Evolutionary conservation across 2,329 filamentous ascomycete genomes (phyloP), one percentile per base, ranked within the genome.

Genomic region (Phaeoacremonium minimum): DNA sequence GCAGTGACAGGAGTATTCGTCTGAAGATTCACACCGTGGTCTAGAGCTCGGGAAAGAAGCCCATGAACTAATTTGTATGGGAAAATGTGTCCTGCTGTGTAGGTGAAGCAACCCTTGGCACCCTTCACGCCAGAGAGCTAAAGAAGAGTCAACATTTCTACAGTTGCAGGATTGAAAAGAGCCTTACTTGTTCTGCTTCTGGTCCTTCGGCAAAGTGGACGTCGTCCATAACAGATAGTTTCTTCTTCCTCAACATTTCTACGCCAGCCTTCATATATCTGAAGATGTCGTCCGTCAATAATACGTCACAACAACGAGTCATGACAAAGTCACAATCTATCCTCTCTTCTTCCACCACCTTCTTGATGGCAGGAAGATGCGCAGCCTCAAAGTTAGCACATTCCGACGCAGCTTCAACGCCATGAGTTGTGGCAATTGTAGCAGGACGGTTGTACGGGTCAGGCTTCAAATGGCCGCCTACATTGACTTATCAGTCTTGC

Each of bases 251-350:
- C 22, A 67, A 48, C 20, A 51, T 35, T 2, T 62, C 50, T 14
- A 58, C 57, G 1, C 49, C 48, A 0, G 48, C 46, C 33, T 52
- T 51, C 22, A 61, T 48, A 2, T 40, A 29, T 1, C 42, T 18
- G 7, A 44, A 36, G 11, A 46, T 45, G 4, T 38, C 39, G 1
- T 52, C 45, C 4, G 52, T 50, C 7, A 67, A 38, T n/a, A 57
- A 55, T 1, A 66, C 59, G 41, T 70, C 64, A 5, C 57, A 49
- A 7, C 58, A 56, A 5, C 64, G 47, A 1, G 62, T 65, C 4
- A 68, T 28, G 11, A 64, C 52, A 13, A 70, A 64, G 19, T 71
- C 66, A 40, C 66, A 70, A 29, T 70, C 63, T 9, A 69, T 56
- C 0, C 46, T 38, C 28, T 67, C 60, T 0, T 52, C 42, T n/a